Percentiles rank a stretch among this genome's conserved stretches.
Conservation (phyloP, 2,329 filamentous ascomycete genomes). For the Neocatenulostroma microsporum region DNA sequence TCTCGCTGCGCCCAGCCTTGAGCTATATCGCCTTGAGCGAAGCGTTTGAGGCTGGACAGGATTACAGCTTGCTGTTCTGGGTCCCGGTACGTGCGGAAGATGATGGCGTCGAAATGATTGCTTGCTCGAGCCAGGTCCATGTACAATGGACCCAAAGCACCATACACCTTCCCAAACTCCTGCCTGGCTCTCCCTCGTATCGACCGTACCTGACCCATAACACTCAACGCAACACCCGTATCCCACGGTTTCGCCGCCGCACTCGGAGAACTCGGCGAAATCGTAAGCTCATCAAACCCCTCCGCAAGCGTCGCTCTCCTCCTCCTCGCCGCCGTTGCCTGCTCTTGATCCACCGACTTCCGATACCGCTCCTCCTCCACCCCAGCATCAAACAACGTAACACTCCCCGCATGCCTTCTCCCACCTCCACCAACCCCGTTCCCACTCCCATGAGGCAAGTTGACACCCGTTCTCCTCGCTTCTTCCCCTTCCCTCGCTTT, state of each 20-base stretch:
- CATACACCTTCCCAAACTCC: conserved; percentile 86
- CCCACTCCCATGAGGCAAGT: conserved; percentile 26
- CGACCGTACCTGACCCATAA: conserved; percentile 65
- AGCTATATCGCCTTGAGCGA: conserved; percentile 73
- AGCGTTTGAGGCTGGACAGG: conserved; percentile 69
- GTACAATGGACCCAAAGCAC: conserved; percentile 82
- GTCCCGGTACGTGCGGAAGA: conserved; percentile 81
- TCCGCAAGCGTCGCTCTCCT: conserved; percentile 44
- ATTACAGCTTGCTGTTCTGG: conserved; percentile 88
- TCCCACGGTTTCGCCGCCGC: conserved; percentile 39
- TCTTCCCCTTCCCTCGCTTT: conserved; percentile 36
- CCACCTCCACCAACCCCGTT: conserved; percentile 33
- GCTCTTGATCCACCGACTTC: conserved; percentile 30
- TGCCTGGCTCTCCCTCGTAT: conserved; percentile 76
- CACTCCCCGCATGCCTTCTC: conserved; percentile 33
- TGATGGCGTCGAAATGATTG: conserved; percentile 68
- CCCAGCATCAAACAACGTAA: conserved; percentile 67
- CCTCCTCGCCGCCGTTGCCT: conserved; percentile 16
- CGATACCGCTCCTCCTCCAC: conserved; percentile 55
- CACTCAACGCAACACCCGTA: conserved; percentile 56
- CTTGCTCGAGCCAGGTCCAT: conserved; percentile 65
- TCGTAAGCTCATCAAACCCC: conserved; percentile 71
- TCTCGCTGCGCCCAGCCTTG: conserved; percentile 64
- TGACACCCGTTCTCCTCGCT: conserved; percentile 28
- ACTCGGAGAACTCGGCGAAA: conserved; percentile 34